phyloP scores from a whole-genome alignment of 495 filamentous ascomycete species.

The Cercophora samala region DNA sequence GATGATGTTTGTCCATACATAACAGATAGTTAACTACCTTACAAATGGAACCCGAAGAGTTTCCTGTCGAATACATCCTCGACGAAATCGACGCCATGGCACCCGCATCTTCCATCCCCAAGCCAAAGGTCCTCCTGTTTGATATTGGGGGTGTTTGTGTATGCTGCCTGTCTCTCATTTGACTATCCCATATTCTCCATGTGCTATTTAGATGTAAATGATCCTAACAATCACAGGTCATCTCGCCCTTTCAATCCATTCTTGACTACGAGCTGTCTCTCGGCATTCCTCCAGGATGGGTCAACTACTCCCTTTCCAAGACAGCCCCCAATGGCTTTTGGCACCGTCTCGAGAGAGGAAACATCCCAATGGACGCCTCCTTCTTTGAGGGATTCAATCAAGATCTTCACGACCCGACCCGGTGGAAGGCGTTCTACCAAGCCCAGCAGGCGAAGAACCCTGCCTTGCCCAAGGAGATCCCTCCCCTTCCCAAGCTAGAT shows the following conservation, averaged over 20 bases:
- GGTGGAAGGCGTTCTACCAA: slow-evolving; percentile 59
- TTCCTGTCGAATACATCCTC: slow-evolving; percentile 26
- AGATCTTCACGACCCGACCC: slow-evolving; percentile 62
- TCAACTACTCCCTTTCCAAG: slow-evolving; percentile 83
- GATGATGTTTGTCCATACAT: neutral
- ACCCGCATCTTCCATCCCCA: slow-evolving; percentile 27
- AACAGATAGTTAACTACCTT: neutral
- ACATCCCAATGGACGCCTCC: slow-evolving; percentile 62
- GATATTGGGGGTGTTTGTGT: slow-evolving; percentile 98
- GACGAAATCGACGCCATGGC: slow-evolving; percentile 32
- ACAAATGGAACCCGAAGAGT: slow-evolving; percentile 17
- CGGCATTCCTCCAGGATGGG: slow-evolving; percentile 77
- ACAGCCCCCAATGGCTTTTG: slow-evolving; percentile 79
- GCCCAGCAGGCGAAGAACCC: slow-evolving; percentile 36
- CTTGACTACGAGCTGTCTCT: slow-evolving; percentile 76
- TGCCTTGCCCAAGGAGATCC: slow-evolving; percentile 39
- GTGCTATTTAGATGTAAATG: neutral
- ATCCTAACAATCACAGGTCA: slow-evolving; percentile 56
- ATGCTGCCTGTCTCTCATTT: slow-evolving; percentile 47
- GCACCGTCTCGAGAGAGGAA: slow-evolving; percentile 76
- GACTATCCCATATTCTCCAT: neutral
- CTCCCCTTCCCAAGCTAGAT: slow-evolving; percentile 70
- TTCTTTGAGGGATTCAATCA: slow-evolving; percentile 76
- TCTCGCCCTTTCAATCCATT: slow-evolving; percentile 90
- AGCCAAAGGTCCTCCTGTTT: slow-evolving; percentile 81